Percentiles rank a stretch among this genome's conserved stretches.
Conservation (phyloP, 2,329 filamentous ascomycete species). For the Pseudogymnoascus sp. region DNA sequence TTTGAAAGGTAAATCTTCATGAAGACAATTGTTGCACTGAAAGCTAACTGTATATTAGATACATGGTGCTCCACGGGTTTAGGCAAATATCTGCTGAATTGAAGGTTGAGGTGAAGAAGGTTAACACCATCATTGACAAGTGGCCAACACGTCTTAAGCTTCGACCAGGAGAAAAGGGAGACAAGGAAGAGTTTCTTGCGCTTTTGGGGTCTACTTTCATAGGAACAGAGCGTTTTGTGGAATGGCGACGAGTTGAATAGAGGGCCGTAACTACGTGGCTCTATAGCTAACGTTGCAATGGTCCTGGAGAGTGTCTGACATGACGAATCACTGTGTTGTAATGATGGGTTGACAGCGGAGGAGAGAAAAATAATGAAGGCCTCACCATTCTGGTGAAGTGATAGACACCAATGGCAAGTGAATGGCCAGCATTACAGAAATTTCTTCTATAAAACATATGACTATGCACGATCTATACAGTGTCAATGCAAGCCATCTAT, state of each 20-base stretch:
- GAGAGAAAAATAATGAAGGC: background rate
- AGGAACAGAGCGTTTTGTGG: constrained; percentile 26
- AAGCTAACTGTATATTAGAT: background rate
- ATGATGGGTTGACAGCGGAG: background rate
- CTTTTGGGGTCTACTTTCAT: constrained; percentile 8
- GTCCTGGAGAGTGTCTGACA: background rate
- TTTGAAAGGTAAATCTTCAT: constrained; percentile 15
- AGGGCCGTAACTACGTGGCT: background rate
- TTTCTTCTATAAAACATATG: background rate
- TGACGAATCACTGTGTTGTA: background rate
- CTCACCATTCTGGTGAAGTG: background rate
- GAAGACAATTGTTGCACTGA: background rate
- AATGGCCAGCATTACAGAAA: background rate
- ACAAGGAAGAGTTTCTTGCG: constrained; percentile 27
- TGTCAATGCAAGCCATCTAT: background rate
- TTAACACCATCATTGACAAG: constrained; percentile 28
- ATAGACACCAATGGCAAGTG: background rate
- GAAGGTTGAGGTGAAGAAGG: constrained; percentile 23
- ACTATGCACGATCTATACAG: background rate
- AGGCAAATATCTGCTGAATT: constrained; percentile 3
- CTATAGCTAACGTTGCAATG: background rate
- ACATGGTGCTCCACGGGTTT: constrained; percentile 11
- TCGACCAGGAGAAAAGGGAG: constrained; percentile 15
- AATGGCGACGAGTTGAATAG: constrained; percentile 19
- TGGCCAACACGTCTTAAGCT: constrained; percentile 28